Conservation (phyloP, 768 basidiomycete species). For the Coprinopsis sp. region DNA sequence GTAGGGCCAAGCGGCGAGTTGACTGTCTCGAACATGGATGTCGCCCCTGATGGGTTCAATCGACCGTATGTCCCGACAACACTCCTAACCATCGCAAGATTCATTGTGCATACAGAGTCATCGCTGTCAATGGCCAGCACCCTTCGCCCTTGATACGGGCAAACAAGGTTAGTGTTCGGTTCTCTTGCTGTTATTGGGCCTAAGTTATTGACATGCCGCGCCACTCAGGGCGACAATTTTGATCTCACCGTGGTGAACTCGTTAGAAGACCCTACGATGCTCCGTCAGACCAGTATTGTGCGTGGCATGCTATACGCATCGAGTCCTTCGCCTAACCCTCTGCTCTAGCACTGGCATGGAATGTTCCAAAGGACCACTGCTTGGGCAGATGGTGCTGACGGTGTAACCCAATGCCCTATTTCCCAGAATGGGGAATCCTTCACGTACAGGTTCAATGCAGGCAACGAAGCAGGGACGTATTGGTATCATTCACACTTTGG, state of each 20-base stretch:
- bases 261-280: conserved; percentile 47
- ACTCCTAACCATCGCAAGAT: no score
- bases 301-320: conserved; percentile 15
- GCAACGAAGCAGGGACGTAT: conserved; percentile 39
- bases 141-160: no score
- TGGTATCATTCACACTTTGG: conserved; percentile 38
- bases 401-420: conserved; percentile 41
- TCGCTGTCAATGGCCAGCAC: no score
- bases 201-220: no score
- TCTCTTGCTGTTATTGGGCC: no score
- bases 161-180: no score
- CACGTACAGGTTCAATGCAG: conserved; percentile 32
- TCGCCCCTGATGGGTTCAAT: no score
- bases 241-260: conserved; percentile 44
- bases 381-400: conserved; percentile 38
- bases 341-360: conserved; percentile 42
- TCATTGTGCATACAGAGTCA: no score
- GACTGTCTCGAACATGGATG: no score
- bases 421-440: conserved; percentile 31
- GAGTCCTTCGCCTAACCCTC: neutral
- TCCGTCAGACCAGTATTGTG: conserved; percentile 47
- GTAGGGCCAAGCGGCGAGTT: no score
- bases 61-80: no score
- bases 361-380: conserved; percentile 31
- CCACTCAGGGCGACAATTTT: no score